A percentile compares a stretch with the other conserved stretches of the same genome.
Evolutionary conservation across 2,329 filamentous ascomycete genomes (phyloP).

Genomic region (Sclerotinia borealis): DNA sequence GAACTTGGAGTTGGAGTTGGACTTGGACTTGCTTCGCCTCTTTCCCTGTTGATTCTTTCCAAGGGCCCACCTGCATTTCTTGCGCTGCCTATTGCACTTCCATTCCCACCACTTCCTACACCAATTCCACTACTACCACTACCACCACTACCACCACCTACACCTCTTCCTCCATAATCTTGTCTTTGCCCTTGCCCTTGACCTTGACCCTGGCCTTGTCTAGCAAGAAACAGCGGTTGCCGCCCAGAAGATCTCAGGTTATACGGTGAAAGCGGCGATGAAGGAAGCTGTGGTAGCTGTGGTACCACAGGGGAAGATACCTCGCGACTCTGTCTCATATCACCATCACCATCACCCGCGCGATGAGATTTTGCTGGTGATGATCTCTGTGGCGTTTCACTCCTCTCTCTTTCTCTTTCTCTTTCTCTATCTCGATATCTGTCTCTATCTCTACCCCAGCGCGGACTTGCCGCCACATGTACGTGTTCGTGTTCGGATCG

Average conservation of each 20-base stretch:
- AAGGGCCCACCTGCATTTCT: too few relatives aligned
- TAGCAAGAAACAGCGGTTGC: not conserved
- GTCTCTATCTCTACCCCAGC: too few relatives aligned
- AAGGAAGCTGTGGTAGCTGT: too few relatives aligned
- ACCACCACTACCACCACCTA: not conserved
- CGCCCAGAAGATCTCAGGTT: not conserved
- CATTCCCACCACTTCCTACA: too few relatives aligned
- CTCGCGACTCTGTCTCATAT: not conserved
- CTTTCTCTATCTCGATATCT: too few relatives aligned
- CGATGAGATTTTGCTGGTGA: not conserved
- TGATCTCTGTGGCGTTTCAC: not conserved
- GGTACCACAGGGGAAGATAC: not conserved
- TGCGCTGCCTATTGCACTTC: too few relatives aligned
- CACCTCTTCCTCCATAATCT: not conserved
- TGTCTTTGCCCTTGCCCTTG: not conserved
- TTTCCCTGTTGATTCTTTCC: not conserved
- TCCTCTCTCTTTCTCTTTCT: not conserved
- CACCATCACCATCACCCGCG: too few relatives aligned
- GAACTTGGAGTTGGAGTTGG: too few relatives aligned
- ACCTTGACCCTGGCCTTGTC: too few relatives aligned
- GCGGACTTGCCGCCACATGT: not conserved
- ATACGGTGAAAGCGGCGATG: conserved; percentile 5
- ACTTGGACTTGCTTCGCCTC: not conserved
- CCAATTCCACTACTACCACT: too few relatives aligned
- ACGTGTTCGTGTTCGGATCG: conserved; percentile 5